phyloP scores from a whole-genome alignment of 1,284 basidiomycete genomes.

The Microstroma glucosiphilum region DNA sequence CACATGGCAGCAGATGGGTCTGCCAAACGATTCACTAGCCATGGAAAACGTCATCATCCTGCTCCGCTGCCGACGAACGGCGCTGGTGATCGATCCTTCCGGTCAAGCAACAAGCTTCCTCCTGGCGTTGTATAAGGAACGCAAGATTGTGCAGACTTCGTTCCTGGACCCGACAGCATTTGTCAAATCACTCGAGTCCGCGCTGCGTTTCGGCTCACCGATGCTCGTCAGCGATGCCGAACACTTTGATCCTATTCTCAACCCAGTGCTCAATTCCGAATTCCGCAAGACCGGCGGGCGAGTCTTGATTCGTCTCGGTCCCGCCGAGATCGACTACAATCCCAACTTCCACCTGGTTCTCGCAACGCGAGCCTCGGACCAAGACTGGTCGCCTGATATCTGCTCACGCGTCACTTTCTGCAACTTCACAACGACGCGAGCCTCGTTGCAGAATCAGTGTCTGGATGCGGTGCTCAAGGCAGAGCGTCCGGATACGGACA shows the following conservation, averaged over 20 bases:
- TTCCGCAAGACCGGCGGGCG: constrained; percentile 81
- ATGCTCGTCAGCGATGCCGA: constrained; percentile 97
- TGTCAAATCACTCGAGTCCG: constrained; percentile 95
- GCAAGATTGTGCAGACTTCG: constrained; percentile 95
- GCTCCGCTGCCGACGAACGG: constrained; percentile 95
- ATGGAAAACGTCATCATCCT: constrained; percentile 96
- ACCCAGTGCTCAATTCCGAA: constrained; percentile 95
- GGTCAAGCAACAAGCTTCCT: constrained; percentile 96
- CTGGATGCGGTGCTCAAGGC: constrained; percentile 94
- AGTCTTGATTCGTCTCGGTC: constrained; percentile 94
- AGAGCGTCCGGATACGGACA: constrained; percentile 92
- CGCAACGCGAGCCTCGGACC: constrained; percentile 90
- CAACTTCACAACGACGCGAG: constrained; percentile 99
- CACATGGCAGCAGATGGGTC: constrained; percentile 86
- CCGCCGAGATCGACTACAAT: constrained; percentile 98
- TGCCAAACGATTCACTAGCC: constrained; percentile 90
- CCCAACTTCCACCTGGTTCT: constrained; percentile 96
- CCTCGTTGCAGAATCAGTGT: constrained; percentile 95
- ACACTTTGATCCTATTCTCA: constrained; percentile 93
- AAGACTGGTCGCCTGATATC: constrained; percentile 95
- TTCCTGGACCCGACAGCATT: constrained; percentile 93
- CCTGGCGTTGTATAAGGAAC: constrained; percentile 86
- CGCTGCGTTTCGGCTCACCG: constrained; percentile 97
- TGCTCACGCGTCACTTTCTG: constrained; percentile 98
- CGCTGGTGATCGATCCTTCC: constrained; percentile 95